Percentiles rank a stretch among this genome's conserved stretches.
These are phyloP conservation scores for Carex pumila DNA, from an alignment of 176 grass and related monocot species.

Conservation along the genomic window DNA sequence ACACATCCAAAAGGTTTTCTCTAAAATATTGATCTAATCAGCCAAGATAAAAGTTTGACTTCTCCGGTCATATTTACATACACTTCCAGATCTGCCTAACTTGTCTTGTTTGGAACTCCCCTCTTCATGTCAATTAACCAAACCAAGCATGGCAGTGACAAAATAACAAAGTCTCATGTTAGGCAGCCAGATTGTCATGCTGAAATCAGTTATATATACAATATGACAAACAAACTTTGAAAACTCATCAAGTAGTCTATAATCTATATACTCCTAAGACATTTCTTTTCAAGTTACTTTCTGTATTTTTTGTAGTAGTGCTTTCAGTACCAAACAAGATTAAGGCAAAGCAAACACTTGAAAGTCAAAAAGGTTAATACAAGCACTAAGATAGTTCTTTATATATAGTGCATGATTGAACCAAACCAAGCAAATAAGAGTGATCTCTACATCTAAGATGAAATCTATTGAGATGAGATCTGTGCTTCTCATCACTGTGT, in stretches of 20 bases:
- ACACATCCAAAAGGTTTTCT: neutral
- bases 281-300: neutral
- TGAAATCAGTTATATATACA: neutral
- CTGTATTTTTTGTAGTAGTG: neutral
- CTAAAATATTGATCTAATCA: neutral
- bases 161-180: neutral
- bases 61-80: neutral
- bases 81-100: neutral
- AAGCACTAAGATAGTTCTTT: neutral
- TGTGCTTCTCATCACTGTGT: neutral
- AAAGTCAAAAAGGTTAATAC: conserved; percentile 9
- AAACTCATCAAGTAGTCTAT: neutral
- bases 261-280: neutral
- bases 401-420: neutral
- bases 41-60: neutral
- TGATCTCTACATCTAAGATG: neutral
- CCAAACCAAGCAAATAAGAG: neutral
- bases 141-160: neutral
- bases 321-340: conserved; percentile 6
- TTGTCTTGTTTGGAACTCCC: neutral
- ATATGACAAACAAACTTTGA: neutral
- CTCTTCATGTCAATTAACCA: neutral
- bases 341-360: neutral
- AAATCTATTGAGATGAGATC: neutral
- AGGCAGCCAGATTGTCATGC: conserved; percentile 7